Evolutionary conservation across 2,329 filamentous ascomycete genomes (phyloP).

Genomic region (Epichloe festucae): DNA sequence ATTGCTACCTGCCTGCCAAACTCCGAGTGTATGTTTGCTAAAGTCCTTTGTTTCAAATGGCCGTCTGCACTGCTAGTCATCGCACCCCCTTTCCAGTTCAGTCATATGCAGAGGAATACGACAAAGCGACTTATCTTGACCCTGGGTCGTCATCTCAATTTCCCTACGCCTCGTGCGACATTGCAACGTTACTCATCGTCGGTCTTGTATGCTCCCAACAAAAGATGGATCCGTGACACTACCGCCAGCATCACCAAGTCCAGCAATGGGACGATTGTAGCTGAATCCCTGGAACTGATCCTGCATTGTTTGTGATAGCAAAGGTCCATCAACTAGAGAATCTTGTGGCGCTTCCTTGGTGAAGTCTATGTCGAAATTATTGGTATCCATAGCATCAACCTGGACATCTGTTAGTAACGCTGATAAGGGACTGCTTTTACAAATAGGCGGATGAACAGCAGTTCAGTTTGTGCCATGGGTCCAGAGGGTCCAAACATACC

Average conservation of each 20-base stretch:
- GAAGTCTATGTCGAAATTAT: constrained; percentile 88
- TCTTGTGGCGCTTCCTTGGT: constrained; percentile 82
- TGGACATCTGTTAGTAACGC: constrained; percentile 13
- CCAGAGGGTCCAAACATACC: constrained; percentile 43
- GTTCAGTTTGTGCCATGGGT: too few species aligned
- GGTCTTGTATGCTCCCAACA: constrained; percentile 46
- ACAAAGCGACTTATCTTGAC: background rate
- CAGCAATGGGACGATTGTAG: constrained; percentile 91
- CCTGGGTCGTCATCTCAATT: background rate
- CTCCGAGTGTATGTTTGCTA: constrained; percentile 6
- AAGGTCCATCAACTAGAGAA: constrained; percentile 81
- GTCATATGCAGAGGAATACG: background rate
- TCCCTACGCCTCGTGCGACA: background rate
- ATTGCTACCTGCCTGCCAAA: constrained; percentile 9
- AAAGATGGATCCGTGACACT: constrained; percentile 80
- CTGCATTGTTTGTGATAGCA: constrained; percentile 91
- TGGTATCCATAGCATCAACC: constrained; percentile 80
- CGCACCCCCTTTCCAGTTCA: background rate
- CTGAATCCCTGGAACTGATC: constrained; percentile 93
- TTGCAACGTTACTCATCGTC: constrained; percentile 15
- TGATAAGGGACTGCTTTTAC: background rate
- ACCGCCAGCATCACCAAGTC: constrained; percentile 82
- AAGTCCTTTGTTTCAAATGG: background rate
- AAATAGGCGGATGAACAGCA: too few species aligned
- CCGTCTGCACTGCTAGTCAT: background rate